Conservation (phyloP, 192 early-diverging fungal genomes). For the Piromyces finnis region DNA sequence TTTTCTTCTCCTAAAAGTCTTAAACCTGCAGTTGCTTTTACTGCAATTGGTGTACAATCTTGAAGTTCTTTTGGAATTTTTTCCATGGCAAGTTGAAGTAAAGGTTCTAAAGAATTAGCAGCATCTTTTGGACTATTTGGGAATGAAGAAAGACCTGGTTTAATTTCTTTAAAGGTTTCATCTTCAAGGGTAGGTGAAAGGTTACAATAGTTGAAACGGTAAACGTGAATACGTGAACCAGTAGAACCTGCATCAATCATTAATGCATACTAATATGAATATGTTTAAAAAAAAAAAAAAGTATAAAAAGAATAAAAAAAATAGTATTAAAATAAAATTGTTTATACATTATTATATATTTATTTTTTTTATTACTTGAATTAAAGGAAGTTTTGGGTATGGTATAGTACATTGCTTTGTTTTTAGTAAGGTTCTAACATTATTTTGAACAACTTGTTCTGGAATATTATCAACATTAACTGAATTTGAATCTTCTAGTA, state of each 20-base stretch:
- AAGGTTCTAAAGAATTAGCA: conserved; percentile 56
- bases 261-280: conserved; percentile 49
- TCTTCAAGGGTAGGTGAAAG: conserved; percentile 59
- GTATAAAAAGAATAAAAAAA: too few relatives aligned
- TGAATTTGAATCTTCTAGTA: neutral
- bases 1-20: conserved; percentile 53
- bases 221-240: conserved; percentile 92
- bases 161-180: conserved; percentile 69
- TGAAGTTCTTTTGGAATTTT: conserved; percentile 49
- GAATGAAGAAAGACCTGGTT: conserved; percentile 70
- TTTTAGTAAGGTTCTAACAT: neutral
- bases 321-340: too few relatives aligned
- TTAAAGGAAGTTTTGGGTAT: neutral
- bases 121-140: conserved; percentile 50
- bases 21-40: conserved; percentile 93
- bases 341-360: too few relatives aligned
- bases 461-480: neutral
- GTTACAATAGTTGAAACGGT: conserved; percentile 89
- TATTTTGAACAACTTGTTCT: neutral
- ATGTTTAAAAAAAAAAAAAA: neutral
- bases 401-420: neutral
- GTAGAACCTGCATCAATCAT: conserved; percentile 95
- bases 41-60: conserved; percentile 70
- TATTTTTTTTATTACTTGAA: neutral
- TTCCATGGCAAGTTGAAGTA: conserved; percentile 57